Conservation (phyloP, 805 yeast species). For the Ogataea philodendri region DNA sequence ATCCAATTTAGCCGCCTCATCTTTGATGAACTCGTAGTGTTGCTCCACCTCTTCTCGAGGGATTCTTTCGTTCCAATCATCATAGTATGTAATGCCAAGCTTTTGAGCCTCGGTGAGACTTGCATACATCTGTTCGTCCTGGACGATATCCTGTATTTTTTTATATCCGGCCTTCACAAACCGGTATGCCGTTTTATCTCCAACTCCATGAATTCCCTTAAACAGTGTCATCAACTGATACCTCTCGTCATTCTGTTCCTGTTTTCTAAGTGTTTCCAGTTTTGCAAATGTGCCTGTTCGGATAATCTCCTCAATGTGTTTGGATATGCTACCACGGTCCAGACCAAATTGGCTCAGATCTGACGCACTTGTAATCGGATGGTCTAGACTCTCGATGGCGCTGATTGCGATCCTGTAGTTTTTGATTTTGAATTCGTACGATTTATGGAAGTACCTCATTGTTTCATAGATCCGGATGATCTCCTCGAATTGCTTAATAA, state of each 20-base stretch:
- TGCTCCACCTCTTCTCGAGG: constrained; percentile 43
- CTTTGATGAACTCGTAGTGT: constrained; percentile 38
- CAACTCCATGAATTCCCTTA: constrained; percentile 49
- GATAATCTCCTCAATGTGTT: constrained; percentile 46
- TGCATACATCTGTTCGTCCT: constrained; percentile 16
- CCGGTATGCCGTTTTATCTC: constrained; percentile 38
- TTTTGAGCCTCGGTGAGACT: constrained; percentile 28
- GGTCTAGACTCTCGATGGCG: constrained; percentile 30
- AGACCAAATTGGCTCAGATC: constrained; percentile 42
- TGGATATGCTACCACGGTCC: constrained; percentile 41
- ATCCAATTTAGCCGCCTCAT: constrained; percentile 31
- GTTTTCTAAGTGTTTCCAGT: constrained; percentile 14
- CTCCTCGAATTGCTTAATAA: constrained; percentile 33
- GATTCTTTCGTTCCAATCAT: constrained; percentile 46
- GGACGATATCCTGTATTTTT: constrained; percentile 37
- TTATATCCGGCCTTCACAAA: constrained; percentile 40
- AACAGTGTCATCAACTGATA: constrained; percentile 33
- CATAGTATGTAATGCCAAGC: constrained; percentile 45
- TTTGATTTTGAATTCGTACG: constrained; percentile 18
- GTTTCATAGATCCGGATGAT: constrained; percentile 31
- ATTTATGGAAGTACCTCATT: constrained; percentile 19
- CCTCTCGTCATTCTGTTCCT: constrained; percentile 23
- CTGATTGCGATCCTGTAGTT: constrained; percentile 44
- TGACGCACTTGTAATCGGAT: constrained; percentile 33
- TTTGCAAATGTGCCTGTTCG: constrained; percentile 35